Conservation (phyloP, 1,284 basidiomycete species). For the Spongispora temasekensis region DNA sequence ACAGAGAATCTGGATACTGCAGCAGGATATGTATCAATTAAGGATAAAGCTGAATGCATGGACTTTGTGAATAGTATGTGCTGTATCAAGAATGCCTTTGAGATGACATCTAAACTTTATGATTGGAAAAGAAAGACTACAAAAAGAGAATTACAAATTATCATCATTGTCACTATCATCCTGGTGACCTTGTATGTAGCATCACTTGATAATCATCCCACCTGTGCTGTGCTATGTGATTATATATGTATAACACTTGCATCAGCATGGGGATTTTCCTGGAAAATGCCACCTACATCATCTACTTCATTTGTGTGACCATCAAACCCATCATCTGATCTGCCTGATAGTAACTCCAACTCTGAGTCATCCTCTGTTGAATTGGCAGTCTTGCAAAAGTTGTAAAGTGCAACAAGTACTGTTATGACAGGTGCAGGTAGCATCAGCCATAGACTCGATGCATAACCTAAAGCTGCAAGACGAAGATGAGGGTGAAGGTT, state of each 20-base stretch:
- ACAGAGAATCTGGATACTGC: background rate
- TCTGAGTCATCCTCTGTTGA: background rate
- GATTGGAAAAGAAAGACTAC: background rate
- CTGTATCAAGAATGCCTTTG: background rate
- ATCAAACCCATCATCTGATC: background rate
- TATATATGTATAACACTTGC: too few relatives aligned
- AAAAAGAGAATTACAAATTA: background rate
- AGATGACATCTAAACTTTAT: background rate
- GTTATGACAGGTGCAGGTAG: too few relatives aligned
- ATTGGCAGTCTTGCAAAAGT: slow-evolving; percentile 33
- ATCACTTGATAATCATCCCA: background rate
- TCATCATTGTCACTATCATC: background rate
- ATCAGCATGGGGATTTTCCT: background rate
- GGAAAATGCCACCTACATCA: background rate
- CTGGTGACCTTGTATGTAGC: background rate
- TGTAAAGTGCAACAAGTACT: slow-evolving; percentile 37
- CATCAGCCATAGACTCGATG: too few relatives aligned
- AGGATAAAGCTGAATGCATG: background rate
- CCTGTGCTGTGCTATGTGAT: background rate
- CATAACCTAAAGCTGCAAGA: too few relatives aligned
- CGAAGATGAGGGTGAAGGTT: too few relatives aligned
- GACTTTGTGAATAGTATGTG: background rate
- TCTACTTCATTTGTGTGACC: background rate
- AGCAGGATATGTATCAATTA: background rate
- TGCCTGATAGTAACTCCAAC: too few relatives aligned